Evolutionary conservation across 2,329 filamentous ascomycete genomes (phyloP), one percentile per base, ranked within the genome.

Genomic region (Ophiostoma populinum): DNA sequence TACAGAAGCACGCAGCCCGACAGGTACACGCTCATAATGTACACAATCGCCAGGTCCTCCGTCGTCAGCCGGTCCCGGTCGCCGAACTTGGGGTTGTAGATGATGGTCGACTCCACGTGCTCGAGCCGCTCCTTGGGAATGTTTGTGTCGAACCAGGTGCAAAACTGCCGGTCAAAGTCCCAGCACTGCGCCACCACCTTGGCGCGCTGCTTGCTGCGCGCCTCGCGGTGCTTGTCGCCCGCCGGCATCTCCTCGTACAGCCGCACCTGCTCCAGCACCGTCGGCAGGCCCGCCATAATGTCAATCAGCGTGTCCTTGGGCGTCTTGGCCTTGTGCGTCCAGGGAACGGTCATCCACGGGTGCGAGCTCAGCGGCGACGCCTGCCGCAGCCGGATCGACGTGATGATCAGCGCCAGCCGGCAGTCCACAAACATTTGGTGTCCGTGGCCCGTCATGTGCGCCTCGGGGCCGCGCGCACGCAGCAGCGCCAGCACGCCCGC

Each of bases 401-500:
- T 20, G 7, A 46, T 35, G 5, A 44, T 43, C 25, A 45, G 24
- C 4, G 43, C 16, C 4, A 45, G 26, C 7, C 43, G 43, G 17
- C 39, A 44, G 34, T 45, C 43, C 11, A 43, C 39, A 40, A 45
- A 44, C 40, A 45, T 41, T 19, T 42, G 40, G 13, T 45, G 43
- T 7, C 42, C 43, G 21, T 44, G 18, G 24, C 43, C 43, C 1
- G 13, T 3, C 4, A 44, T 26, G 25, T 45, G 42, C 12, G 39
- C 43, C 7, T 43, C 36, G 4, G 43, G 43, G 2, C 40, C 36
- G 2, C 43, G 40, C 7, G 40, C 39, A 7, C 20, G 35, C 2
- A 45, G 34, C 9, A 45, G 32, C 4, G 42, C 43, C 1, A 43
- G 34, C 9, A 44, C 40, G 24, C 43, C 43, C 5, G 26, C 20